Base-by-base conservation (phyloP, 2,329 filamentous ascomycete genomes). In the Sclerotinia glacialis region DNA sequence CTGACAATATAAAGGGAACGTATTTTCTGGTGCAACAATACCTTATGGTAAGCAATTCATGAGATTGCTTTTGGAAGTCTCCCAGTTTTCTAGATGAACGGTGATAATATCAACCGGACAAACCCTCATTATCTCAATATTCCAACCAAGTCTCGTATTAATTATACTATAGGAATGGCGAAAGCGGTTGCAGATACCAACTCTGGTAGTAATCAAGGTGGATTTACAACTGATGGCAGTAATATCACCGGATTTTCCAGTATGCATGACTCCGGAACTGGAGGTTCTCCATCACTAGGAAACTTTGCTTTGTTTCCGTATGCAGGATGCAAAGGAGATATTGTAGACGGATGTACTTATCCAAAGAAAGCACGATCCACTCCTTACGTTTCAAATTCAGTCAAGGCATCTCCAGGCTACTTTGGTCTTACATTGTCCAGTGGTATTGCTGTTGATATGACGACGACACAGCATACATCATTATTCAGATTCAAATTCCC, bases 281-380 rank as follows among this genome's bases (percentile, higher is more conserved):
- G 80, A 1, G 80, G 80, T 0, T 71, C 78, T 0, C 85, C 89
- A 0, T 91, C 87, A 2, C 78, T 92, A 8, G 90, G 89, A 21
- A 91, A 91, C 72, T 92, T 92, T 67, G 86, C 90, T 0, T 79
- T 92, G 1, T 92, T 92, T 69, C 83, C 89, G 0, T 89, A 90
- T 69, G 78, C 83, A 5, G 79, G 80, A 50, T 92, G 89, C 70
- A 79, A 82, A 0, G 81, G 79, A 11, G 84, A 89, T 67, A 84
- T 87, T 53, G 77, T 92, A 61, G 80, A 90, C 72, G 78, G 79
- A 5, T 91, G 89, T 75, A 79, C 78, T 7, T 91, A 85, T 72
- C 82, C 83, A n/a, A 85, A 85, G 71, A 75, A 69, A 44, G 44
- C 64, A 11, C 78, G 84, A 76, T 69, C 81, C 73, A 69, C 78